Evolutionary conservation across 1,284 basidiomycete species (phyloP).

Genomic region (Schizopora paradoxa): DNA sequence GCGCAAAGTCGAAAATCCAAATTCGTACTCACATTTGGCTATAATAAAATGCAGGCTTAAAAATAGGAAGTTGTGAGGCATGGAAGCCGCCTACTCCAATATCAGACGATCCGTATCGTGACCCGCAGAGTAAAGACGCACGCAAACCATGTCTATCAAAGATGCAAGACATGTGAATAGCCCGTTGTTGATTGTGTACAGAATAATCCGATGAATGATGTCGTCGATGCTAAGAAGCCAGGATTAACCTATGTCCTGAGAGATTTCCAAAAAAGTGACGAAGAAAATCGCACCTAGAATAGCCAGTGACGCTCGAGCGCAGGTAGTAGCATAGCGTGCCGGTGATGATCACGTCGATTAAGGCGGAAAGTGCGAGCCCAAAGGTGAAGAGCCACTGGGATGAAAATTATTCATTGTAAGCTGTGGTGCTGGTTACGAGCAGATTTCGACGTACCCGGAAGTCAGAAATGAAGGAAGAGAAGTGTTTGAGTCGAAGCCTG

Average conservation of each 20-base stretch:
- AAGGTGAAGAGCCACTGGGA: slow-evolving; percentile 20
- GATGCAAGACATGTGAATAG: slow-evolving; percentile 24
- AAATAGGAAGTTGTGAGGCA: slow-evolving; percentile 24
- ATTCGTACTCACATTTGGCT: slow-evolving; percentile 23
- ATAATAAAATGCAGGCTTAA: slow-evolving; percentile 24
- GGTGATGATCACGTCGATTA: slow-evolving; percentile 22
- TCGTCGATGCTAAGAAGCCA: slow-evolving; percentile 18
- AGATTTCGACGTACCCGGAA: not conserved
- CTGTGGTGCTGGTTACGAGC: not conserved
- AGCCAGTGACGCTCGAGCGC: slow-evolving; percentile 18
- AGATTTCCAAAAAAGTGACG: not conserved
- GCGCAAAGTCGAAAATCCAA: not conserved
- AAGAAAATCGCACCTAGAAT: slow-evolving; percentile 15
- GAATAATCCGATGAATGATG: slow-evolving; percentile 20
- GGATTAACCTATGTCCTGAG: not conserved
- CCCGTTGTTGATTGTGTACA: slow-evolving; percentile 20
- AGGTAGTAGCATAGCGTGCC: slow-evolving; percentile 21
- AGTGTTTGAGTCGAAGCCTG: not conserved
- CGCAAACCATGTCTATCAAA: slow-evolving; percentile 22
- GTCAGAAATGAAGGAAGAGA: slow-evolving; percentile 1
- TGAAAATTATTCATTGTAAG: not conserved
- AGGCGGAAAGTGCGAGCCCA: slow-evolving; percentile 21
- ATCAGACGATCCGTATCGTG: not conserved
- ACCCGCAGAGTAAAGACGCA: slow-evolving; percentile 11
- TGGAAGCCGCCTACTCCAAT: slow-evolving; percentile 21